Evolutionary conservation across 768 basidiomycete species (phyloP), one percentile per base, ranked within the genome.

Genomic region (Asterophora lycoperdoides): DNA sequence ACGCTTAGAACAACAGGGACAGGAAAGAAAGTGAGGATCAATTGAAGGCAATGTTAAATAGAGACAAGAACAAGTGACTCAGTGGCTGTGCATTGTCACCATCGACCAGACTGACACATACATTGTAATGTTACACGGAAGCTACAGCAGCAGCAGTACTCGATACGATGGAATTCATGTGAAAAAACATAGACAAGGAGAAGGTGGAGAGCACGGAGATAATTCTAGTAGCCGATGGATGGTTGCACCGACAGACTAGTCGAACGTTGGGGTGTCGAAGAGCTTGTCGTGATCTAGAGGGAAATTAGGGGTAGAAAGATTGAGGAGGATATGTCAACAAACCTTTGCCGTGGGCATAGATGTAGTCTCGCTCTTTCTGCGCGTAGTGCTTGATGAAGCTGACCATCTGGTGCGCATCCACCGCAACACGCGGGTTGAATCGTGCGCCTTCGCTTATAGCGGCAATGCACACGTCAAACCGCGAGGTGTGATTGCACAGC

Each of bases 401-500:
- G 46, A 79, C 76, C 41, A 72, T 63, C 56, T 76, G 71, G 51
- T 89, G 85, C 8, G 83, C 77, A 52, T 69, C 72, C 9, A 79
- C 73, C 6, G 82, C 75, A 2, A 86, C 76, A 38, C 68, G 71
- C 15, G 73, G 57, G 56, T 87, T 86, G 46, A 65, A 60, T 28
- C 56, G 53, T 6, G 81, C 77, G 8, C 75, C 83, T 29, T 76
- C 77, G 11, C 75, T 74, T 30, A 88, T 70, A 7, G 84, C 86
- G 10, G 72, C 73, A 4, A 76, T 67, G 28, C 85, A 86, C 33
- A 87, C 74, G 46, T 83, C 69, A 62, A 79, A 88, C 32, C 86
- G 75, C 26, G 84, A 85, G 0, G 83, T 83, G 44, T 71, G 67
- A 63, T 88, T 88, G 61, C 75, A 75, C 14, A 87, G 63, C 85